Evolutionary conservation across 495 filamentous ascomycete species (phyloP), one percentile per base, ranked within the genome.

Genomic region (Chlorociboria aeruginascens): DNA sequence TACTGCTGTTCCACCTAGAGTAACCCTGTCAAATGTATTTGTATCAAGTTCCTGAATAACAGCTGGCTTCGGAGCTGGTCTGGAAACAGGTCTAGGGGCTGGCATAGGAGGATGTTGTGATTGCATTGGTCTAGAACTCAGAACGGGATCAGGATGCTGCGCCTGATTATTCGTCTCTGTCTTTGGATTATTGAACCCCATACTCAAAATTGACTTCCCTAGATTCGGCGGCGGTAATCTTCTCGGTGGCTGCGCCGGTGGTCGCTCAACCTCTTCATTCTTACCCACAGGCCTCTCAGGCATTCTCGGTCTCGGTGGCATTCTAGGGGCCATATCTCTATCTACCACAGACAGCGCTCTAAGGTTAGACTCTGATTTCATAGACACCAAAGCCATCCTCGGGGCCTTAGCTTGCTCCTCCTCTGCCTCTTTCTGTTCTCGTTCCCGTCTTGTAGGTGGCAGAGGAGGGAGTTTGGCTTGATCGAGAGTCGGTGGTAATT

Each of bases 381-480:
- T 34, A 4, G 42, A 32, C 1, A 51, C 20, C 3, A 53, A 40
- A 11, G 50, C 44, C 11, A 53, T 40, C 37, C 49, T 56, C 14
- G 16, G 13, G 17, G 38, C 12, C 16, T 20, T 40, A 20, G 38
- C 12, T 20, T n/a, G 38, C 9, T 9, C 12, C 37, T 40, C 37
- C 8, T 16, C 32, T 48, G 40, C 49, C 16, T 43, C 48, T 32
- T 40, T 48, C 31, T 53, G 48, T 37, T 60, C 57, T 9, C 38
- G 39, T 32, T 58, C 58, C 35, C 55, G 37, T 31, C 41, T 37
- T 0, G 46, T 51, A 8, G 56, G 55, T 0, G 58, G 58, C 7
- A 78, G 59, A 13, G 66, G 71, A 0, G 74, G 73, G 0, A 78
- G 62, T 30, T 69, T 70, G 7, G 72, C 65, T 44, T 68, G 61